These are phyloP conservation scores for Metrosideros polymorpha DNA, from an alignment of 441 rosid species.

Conservation along the genomic window DNA sequence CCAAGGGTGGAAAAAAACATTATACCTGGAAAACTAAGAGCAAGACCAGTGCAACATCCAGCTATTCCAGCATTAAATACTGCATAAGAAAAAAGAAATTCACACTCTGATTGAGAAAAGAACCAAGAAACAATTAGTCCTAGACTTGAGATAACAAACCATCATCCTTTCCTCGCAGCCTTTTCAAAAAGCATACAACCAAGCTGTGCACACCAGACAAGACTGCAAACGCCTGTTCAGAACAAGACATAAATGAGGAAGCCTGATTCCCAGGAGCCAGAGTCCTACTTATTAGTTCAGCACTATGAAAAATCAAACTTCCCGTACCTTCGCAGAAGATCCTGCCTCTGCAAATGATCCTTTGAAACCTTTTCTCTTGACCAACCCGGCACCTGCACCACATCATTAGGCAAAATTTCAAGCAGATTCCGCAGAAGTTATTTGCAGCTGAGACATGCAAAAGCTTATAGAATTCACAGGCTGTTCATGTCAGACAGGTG, in stretches of 20 bases:
- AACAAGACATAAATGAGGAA: neutral
- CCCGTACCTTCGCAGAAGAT: conserved; percentile 70
- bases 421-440: neutral
- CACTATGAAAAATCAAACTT: neutral
- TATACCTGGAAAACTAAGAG: conserved; percentile 85
- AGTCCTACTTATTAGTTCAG: neutral
- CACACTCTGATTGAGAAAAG: neutral
- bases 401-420: neutral
- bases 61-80: conserved; percentile 87
- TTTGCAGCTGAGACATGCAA: neutral
- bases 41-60: conserved; percentile 94
- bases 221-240: conserved; percentile 64
- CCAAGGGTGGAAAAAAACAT: neutral
- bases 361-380: conserved; percentile 65
- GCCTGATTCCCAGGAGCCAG: neutral
- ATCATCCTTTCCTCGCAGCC: conserved; percentile 85
- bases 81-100: conserved; percentile 21
- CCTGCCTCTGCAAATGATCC: conserved; percentile 79
- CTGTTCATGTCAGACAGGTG: neutral
- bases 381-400: conserved; percentile 71
- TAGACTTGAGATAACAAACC: conserved; percentile 30
- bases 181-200: conserved; percentile 85
- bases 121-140: neutral
- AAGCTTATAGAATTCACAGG: neutral
- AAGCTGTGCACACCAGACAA: conserved; percentile 86